Percentiles rank a stretch among this genome's conserved stretches.
Evolutionary conservation across 495 filamentous ascomycete species (phyloP).

Genomic region (Clohesyomyces aquaticus): DNA sequence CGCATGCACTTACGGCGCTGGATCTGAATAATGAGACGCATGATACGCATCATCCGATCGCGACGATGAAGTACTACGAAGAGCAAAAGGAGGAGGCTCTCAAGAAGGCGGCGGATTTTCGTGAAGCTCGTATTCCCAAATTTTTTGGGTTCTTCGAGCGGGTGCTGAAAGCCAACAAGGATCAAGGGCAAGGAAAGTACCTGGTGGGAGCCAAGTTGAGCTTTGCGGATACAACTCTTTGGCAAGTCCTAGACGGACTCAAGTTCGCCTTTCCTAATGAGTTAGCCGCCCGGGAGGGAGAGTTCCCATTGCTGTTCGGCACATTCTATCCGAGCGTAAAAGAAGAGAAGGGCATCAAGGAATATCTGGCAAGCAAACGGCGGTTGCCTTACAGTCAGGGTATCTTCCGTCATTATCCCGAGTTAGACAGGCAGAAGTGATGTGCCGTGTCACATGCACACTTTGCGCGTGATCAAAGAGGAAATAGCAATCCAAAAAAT

Average conservation of each 20-base stretch:
- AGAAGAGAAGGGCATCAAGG: conserved; percentile 57
- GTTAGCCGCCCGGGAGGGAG: conserved; percentile 53
- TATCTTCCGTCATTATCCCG: conserved; percentile 65
- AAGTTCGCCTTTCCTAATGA: conserved; percentile 67
- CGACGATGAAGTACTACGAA: conserved; percentile 61
- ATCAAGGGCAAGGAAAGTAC: conserved; percentile 57
- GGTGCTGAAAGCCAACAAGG: conserved; percentile 58
- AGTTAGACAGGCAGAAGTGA: conserved; percentile 60
- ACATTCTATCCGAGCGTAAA: conserved; percentile 59
- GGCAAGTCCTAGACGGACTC: conserved; percentile 61
- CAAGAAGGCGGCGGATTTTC: conserved; percentile 56
- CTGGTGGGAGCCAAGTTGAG: conserved; percentile 62
- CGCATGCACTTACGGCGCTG: conserved; percentile 65
- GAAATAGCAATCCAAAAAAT: neutral
- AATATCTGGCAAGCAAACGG: conserved; percentile 63
- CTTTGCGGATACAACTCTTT: conserved; percentile 71
- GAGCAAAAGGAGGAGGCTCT: conserved; percentile 66
- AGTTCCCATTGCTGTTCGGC: conserved; percentile 56
- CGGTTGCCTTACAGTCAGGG: conserved; percentile 59
- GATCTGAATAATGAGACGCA: conserved; percentile 70
- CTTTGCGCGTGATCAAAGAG: conserved; percentile 7
- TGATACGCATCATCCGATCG: conserved; percentile 69
- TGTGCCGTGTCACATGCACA: too few relatives aligned
- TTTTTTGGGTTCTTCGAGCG: conserved; percentile 67
- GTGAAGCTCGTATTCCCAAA: conserved; percentile 64